These are phyloP conservation scores for Calophaca sinica DNA, from an alignment of 306 rosid genomes.

Conservation along the genomic window DNA sequence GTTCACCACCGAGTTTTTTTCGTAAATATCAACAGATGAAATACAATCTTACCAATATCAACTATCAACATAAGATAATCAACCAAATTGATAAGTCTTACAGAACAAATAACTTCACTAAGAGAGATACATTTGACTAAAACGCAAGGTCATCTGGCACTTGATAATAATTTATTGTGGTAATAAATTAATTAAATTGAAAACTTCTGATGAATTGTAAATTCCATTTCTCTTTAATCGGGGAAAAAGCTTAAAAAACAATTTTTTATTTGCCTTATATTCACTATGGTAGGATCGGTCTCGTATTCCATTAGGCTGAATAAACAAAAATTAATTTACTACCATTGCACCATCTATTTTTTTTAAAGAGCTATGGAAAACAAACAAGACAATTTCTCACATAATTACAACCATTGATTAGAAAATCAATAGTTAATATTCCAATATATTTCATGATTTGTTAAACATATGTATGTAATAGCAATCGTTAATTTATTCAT, in stretches of 20 bases:
- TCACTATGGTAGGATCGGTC: neutral
- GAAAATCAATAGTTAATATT: too few relatives aligned
- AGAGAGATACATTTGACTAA: conserved; percentile 1
- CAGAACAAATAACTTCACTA: too few relatives aligned
- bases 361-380: neutral
- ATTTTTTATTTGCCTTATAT: neutral
- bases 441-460: too few relatives aligned
- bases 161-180: too few relatives aligned
- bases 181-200: too few relatives aligned
- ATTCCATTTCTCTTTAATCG: neutral
- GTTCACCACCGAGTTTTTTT: conserved; percentile 35
- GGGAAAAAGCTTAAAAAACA: too few relatives aligned
- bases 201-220: neutral
- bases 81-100: neutral
- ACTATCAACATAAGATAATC: conserved; percentile 5
- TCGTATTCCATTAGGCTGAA: neutral
- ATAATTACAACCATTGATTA: too few relatives aligned
- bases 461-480: too few relatives aligned
- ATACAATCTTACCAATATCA: conserved; percentile 18
- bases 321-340: conserved; percentile 3
- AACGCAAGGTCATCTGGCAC: too few relatives aligned
- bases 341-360: neutral
- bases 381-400: conserved; percentile 12
- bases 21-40: conserved; percentile 44
- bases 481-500: too few relatives aligned